A percentile compares a stretch with the other conserved stretches of the same genome.
Conservation (phyloP, 768 basidiomycete genomes). For the Rhizopogon sp. region DNA sequence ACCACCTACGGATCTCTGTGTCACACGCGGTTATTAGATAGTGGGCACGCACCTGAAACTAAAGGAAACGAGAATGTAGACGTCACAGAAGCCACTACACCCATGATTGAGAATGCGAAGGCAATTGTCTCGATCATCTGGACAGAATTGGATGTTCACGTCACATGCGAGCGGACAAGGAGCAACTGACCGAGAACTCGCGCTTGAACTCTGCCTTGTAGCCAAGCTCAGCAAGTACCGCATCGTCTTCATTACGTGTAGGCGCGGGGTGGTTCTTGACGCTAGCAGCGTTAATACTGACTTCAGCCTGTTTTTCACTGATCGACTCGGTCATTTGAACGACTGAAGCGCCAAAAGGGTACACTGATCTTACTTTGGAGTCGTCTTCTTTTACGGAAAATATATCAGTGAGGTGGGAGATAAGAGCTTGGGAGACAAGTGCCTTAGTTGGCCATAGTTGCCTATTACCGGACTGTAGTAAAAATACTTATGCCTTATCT, state of each 20-base stretch:
- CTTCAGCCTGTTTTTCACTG: conserved; percentile 13
- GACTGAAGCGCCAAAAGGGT: not conserved
- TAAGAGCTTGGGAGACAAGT: conserved; percentile 8
- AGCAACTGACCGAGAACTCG: conserved; percentile 58
- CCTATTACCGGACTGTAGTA: not conserved
- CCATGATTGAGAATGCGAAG: conserved; percentile 71
- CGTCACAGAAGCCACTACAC: conserved; percentile 62
- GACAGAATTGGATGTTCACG: not conserved
- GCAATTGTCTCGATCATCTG: conserved; percentile 59
- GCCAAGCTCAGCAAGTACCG: conserved; percentile 57
- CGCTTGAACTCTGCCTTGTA: conserved; percentile 72
- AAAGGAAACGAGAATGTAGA: conserved; percentile 64
- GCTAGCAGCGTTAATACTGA: conserved; percentile 8
- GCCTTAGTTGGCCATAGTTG: too few species aligned
- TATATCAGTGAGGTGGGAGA: conserved; percentile 6
- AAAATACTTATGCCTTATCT: conserved; percentile 14
- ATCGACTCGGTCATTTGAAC: conserved; percentile 10
- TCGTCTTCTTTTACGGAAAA: conserved; percentile 3
- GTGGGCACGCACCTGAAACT: conserved; percentile 41
- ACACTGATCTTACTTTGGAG: not conserved
- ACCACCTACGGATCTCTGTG: conserved; percentile 40
- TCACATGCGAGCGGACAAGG: not conserved
- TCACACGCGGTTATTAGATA: not conserved
- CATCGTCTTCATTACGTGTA: conserved; percentile 47
- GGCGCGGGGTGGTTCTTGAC: conserved; percentile 11